Percentiles rank a stretch among this genome's conserved stretches.
Evolutionary conservation across 371 early-diverging fungal genomes (phyloP).

Genomic region (Lichtheimia corymbifera): DNA sequence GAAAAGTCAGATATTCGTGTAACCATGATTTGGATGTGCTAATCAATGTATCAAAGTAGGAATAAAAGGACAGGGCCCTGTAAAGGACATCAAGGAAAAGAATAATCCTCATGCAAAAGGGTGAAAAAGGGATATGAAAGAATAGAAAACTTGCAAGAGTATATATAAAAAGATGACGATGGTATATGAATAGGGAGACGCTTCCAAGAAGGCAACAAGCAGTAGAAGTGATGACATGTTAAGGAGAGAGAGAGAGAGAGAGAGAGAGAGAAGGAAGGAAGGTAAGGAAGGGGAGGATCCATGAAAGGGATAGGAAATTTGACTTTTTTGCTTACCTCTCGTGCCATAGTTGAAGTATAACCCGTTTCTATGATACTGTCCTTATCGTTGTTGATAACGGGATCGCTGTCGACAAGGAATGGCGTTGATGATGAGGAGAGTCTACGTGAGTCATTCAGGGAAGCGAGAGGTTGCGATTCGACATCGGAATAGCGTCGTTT

Average conservation of each 20-base stretch:
- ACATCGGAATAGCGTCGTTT: slow-evolving; percentile 7
- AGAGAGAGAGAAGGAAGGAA: too few relatives aligned
- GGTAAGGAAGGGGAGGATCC: neutral
- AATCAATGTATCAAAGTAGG: slow-evolving; percentile 3
- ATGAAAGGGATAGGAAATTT: neutral
- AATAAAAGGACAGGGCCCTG: slow-evolving; percentile 5
- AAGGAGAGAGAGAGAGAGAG: neutral
- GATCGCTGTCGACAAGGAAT: slow-evolving; percentile 6
- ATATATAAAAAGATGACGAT: neutral
- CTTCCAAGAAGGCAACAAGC: too few relatives aligned
- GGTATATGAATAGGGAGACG: too few relatives aligned
- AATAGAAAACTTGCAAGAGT: slow-evolving; percentile 1
- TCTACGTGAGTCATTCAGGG: neutral
- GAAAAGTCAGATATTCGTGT: slow-evolving; percentile 13
- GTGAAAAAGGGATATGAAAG: neutral
- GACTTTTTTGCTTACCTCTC: too few relatives aligned
- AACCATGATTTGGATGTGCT: slow-evolving; percentile 11
- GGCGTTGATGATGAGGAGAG: neutral
- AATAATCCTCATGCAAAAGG: slow-evolving; percentile 3
- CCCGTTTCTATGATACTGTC: neutral
- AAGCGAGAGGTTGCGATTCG: slow-evolving; percentile 4
- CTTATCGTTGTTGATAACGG: neutral
- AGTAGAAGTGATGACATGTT: too few relatives aligned
- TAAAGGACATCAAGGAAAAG: slow-evolving; percentile 7
- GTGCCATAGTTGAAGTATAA: neutral